Base-by-base conservation (phyloP, 331 rosid genomes). In the Pyrus hybrid region DNA sequence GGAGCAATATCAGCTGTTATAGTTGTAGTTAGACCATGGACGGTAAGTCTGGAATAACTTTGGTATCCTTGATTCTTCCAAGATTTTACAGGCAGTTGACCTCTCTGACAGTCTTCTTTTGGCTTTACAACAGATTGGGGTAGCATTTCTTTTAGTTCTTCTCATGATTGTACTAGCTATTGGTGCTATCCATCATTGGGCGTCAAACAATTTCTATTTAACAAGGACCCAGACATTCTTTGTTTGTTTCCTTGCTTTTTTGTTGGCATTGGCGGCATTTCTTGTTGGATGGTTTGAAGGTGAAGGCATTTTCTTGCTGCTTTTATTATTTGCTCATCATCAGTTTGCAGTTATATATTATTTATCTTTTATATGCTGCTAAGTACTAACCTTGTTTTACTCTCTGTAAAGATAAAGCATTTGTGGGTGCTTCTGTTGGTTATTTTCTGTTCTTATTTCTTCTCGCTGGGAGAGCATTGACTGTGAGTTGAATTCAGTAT, bases 371-470 rank as follows among this genome's bases (percentile, higher is more conserved):
- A 37, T 37, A 37, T 29, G 49, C 9, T 76, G 61, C 67, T 56
- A 77, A 41, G 45, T 77, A 8, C 73, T 86, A 66, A 80, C 51
- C 60, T 63, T 71, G 13, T 54, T 51, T 81, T 29, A 20, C 81
- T 60, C 54, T 67, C 65, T 81, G 61, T 81, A 64, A 86, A 95
- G 99, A 68, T 60, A 88, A 83, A 83, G 87, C 99, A 70, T 95
- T 95, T 84, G 93, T 91, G 18, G 99, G 99, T 82, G 99, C 99
- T 23, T 95, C 99, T 3, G 99, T 95, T 78, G 99, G 98, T 65
- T 95, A 92, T 84, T 95, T 95, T 90, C 87, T 91, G 28, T 89
- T 92, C 82, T 91, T 95, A 80, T 92, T 91, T 88, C 97, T 95
- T 80, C 97, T 95, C 77, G 98, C 98, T 65, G 99, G 99, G 77